Percentiles rank a stretch among this genome's conserved stretches.
phyloP scores from a whole-genome alignment of 2,329 filamentous ascomycete genomes.

The Rhytidhysteron rufulum region DNA sequence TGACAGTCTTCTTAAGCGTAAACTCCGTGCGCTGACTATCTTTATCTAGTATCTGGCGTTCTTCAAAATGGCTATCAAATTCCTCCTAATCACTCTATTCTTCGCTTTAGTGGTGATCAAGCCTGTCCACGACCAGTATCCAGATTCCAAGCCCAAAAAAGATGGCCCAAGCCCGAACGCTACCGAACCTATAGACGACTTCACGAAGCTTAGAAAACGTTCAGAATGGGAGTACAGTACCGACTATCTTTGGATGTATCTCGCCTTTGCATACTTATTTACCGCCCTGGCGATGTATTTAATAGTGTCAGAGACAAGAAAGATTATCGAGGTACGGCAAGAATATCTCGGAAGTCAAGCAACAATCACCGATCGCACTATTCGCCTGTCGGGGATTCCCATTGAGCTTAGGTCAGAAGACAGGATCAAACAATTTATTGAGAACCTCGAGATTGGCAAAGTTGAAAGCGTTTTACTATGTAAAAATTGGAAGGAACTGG shows the following conservation, averaged over 20 bases:
- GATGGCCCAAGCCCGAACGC: slow-evolving; percentile 3
- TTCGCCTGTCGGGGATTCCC: slow-evolving; percentile 86
- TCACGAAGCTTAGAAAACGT: slow-evolving; percentile 15
- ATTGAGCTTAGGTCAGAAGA: slow-evolving; percentile 72
- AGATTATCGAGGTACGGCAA: slow-evolving; percentile 81
- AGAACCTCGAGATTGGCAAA: slow-evolving; percentile 81
- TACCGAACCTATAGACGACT: not conserved
- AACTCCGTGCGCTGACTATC: slow-evolving; percentile 8
- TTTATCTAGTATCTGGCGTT: slow-evolving; percentile 71
- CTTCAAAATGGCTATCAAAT: slow-evolving; percentile 90
- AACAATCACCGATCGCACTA: slow-evolving; percentile 93
- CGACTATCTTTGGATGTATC: slow-evolving; percentile 84
- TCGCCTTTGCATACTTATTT: slow-evolving; percentile 93
- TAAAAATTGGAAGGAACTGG: slow-evolving; percentile 79
- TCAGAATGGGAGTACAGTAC: slow-evolving; percentile 36
- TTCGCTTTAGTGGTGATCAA: slow-evolving; percentile 77
- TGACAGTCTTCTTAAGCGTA: no score
- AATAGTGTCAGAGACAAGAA: slow-evolving; percentile 76
- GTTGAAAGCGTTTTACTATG: slow-evolving; percentile 87
- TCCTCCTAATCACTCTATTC: slow-evolving; percentile 74
- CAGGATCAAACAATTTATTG: slow-evolving; percentile 80
- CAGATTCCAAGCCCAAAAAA: slow-evolving; percentile 37
- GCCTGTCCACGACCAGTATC: slow-evolving; percentile 75
- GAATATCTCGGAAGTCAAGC: slow-evolving; percentile 89
- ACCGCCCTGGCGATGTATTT: slow-evolving; percentile 77